These are phyloP conservation scores for Starmerella vaccinii DNA, from an alignment of 805 yeast genomes.

Conservation along the genomic window DNA sequence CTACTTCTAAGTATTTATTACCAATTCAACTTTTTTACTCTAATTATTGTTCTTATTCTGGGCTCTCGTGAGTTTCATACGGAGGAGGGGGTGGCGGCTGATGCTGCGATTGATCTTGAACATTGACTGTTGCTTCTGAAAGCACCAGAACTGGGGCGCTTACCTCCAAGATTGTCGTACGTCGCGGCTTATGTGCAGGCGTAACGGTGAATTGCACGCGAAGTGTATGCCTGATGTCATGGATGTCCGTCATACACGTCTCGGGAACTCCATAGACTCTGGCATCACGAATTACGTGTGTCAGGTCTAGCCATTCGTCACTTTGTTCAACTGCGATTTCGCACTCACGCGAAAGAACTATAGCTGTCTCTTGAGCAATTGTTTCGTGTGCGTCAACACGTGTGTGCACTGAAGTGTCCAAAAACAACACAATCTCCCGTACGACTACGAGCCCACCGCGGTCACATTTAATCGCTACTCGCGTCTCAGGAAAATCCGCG, in stretches of 20 bases:
- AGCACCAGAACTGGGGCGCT: slow-evolving; percentile 2
- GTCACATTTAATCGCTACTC: not conserved
- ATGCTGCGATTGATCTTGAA: not conserved
- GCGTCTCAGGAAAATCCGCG: not conserved
- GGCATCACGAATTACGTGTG: slow-evolving; percentile 1
- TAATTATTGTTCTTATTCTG: too few relatives aligned
- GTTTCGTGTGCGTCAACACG: not conserved
- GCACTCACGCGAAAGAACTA: slow-evolving; percentile 3
- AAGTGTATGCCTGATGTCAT: slow-evolving; percentile 7
- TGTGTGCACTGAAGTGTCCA: slow-evolving; percentile 11
- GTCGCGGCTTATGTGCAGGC: slow-evolving; percentile 1
- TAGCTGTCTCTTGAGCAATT: not conserved
- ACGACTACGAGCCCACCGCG: not conserved
- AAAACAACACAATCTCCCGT: slow-evolving; percentile 8
- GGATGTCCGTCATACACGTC: slow-evolving; percentile 9
- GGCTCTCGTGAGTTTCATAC: not conserved
- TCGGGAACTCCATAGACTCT: slow-evolving; percentile 12
- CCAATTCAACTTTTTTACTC: not conserved
- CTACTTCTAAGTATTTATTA: too few relatives aligned
- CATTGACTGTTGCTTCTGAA: slow-evolving; percentile 7
- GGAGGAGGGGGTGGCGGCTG: slow-evolving; percentile 7
- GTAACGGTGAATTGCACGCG: slow-evolving; percentile 7
- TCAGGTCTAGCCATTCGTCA: slow-evolving; percentile 8
- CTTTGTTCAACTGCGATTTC: not conserved
- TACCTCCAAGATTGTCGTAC: slow-evolving; percentile 3